phyloP scores from a whole-genome alignment of 805 yeast species.

The Pichia ethanolica region DNA sequence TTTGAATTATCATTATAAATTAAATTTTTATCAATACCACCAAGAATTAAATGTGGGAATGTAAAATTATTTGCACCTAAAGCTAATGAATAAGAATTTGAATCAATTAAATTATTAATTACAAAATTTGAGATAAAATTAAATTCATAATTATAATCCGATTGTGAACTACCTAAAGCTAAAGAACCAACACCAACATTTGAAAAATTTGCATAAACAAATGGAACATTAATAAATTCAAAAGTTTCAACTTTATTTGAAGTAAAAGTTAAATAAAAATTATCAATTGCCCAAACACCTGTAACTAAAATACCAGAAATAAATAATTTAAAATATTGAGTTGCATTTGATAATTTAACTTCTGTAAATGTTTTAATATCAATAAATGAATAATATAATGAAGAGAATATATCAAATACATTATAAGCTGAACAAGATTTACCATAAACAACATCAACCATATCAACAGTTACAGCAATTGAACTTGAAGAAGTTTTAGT shows the following conservation, averaged over 20 bases:
- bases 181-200: conserved; percentile 35
- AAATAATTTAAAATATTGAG: conserved; percentile 9
- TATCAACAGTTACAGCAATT: neutral
- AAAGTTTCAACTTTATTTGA: conserved; percentile 4
- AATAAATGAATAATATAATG: conserved; percentile 8
- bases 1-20: conserved; percentile 16
- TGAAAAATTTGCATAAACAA: conserved; percentile 33
- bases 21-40: conserved; percentile 46
- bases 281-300: conserved; percentile 23
- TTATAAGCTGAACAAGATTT: conserved; percentile 22
- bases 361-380: conserved; percentile 10
- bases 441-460: neutral
- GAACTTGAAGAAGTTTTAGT: neutral
- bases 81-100: conserved; percentile 40
- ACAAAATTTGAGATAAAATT: conserved; percentile 31
- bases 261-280: conserved; percentile 12
- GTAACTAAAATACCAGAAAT: conserved; percentile 16
- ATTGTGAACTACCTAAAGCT: conserved; percentile 32
- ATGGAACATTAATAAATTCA: conserved; percentile 24
- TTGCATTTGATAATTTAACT: conserved; percentile 12
- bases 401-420: conserved; percentile 17
- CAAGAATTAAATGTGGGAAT: conserved; percentile 40
- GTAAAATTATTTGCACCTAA: conserved; percentile 21
- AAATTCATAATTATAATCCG: conserved; percentile 15
- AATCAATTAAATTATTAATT: conserved; percentile 24